Evolutionary conservation across 2,329 filamentous ascomycete species (phyloP), one percentile per base, ranked within the genome.

Genomic region (Scedosporium apiospermum): DNA sequence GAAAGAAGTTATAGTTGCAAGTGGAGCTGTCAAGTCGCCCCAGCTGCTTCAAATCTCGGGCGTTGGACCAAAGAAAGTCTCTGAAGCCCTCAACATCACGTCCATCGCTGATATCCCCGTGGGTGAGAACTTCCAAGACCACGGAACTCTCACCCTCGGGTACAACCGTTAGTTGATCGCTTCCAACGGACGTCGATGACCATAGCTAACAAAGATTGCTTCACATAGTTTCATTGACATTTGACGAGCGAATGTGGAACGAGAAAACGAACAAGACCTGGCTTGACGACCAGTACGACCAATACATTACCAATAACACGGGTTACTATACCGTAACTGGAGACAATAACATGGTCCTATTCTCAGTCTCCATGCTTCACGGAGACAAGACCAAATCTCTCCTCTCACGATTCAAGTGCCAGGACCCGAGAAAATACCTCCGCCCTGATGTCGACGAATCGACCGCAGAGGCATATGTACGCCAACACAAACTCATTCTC

Each of bases 111-210:
- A 80, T 63, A 74, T 82, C 0, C 82, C 82, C 0, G 83, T 87
- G n/a, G 84, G 84, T 49, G 78, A 74, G n/a, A 85, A 86, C 69
- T 74, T 87, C 23, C 77, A 84, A 68, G 83, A 87, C 68, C 80
- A 80, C 14, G 62, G 61, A 41, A 65, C 64, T 23, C 53, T 64
- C 34, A 62, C 58, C 6, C 6, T 26, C 21, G n/a, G 18, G 16
- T 60, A 18, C 16, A 60, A 44, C 34, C 27, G 58, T 60, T 10
- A 27, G 58, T 46, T 27, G 7, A 49, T n/a, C 44, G 21, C 18
- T 38, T 14, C 34, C 10, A 12, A 12, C 34, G 3, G 9, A 38
- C 34, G 34, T 12, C 9, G 3, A 3, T 38, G 34, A 14, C 9
- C 12, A 10, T 38, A 38, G 10, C 51, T 27, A 12, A 55, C 51